These are phyloP conservation scores for Scutellaria barbata DNA, from an alignment of 257 asterid species.

Conservation along the genomic window DNA sequence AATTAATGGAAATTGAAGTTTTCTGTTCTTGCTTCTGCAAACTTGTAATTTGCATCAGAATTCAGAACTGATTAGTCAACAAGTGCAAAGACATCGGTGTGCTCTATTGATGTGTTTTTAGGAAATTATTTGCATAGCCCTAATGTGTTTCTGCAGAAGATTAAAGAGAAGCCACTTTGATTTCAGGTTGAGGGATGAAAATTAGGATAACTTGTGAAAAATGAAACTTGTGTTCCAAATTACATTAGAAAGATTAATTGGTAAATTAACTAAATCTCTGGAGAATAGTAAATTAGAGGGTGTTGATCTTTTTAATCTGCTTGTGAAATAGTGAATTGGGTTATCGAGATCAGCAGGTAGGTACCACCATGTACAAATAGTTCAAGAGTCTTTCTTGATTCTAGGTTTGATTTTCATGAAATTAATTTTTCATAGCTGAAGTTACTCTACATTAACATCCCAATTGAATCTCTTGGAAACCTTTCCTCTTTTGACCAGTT, in stretches of 20 bases:
- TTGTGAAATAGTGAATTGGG: background rate
- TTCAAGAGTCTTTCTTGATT: background rate
- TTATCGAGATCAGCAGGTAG: background rate
- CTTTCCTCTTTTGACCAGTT: background rate
- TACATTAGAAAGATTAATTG: background rate
- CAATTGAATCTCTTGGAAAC: background rate
- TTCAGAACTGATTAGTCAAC: background rate
- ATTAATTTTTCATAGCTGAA: background rate
- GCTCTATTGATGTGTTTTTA: background rate
- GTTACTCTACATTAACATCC: background rate
- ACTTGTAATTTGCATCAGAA: background rate
- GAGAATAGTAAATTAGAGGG: background rate
- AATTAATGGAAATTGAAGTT: background rate
- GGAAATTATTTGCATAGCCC: background rate
- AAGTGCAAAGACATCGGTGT: background rate
- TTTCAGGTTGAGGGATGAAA: background rate
- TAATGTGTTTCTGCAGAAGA: background rate
- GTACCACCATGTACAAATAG: background rate
- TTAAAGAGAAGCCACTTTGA: background rate
- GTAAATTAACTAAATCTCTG: background rate
- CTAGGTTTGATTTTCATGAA: background rate
- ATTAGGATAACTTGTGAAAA: background rate
- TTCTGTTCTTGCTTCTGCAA: background rate
- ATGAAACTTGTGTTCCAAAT: background rate
- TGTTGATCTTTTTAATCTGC: background rate